Evolutionary conservation across 176 grass and related monocot species (phyloP).

Genomic region (Zoysia japonica): DNA sequence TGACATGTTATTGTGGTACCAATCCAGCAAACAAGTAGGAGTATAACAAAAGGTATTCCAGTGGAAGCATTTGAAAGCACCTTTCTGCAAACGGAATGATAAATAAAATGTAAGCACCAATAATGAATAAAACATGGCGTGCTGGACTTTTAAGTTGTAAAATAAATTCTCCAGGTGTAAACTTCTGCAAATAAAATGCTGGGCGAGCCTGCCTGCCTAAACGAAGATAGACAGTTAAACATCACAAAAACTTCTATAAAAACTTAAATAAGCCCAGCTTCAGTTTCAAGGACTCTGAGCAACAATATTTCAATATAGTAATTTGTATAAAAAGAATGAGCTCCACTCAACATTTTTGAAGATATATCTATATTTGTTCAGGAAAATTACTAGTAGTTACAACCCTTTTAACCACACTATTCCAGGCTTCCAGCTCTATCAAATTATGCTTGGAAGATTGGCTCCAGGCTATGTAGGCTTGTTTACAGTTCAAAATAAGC

Average conservation of each 20-base stretch:
- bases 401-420: neutral
- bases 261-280: neutral
- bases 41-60: conserved; percentile 20
- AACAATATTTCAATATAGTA: neutral
- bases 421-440: neutral
- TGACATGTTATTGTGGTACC: conserved; percentile 23
- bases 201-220: neutral
- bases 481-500: neutral
- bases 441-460: neutral
- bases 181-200: neutral
- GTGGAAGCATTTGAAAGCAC: conserved; percentile 32
- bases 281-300: neutral
- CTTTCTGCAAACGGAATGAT: conserved; percentile 13
- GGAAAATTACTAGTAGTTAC: neutral
- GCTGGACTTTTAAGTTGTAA: conserved; percentile 28
- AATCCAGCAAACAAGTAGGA: conserved; percentile 28
- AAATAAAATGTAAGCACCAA: conserved; percentile 23
- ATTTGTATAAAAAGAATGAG: neutral
- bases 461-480: neutral
- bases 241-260: neutral
- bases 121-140: conserved; percentile 12
- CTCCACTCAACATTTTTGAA: conserved; percentile 1
- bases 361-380: neutral
- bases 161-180: neutral
- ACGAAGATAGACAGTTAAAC: neutral